Base-by-base conservation (phyloP, 1,139 yeast species). In the Yamadazyma diospyri region DNA sequence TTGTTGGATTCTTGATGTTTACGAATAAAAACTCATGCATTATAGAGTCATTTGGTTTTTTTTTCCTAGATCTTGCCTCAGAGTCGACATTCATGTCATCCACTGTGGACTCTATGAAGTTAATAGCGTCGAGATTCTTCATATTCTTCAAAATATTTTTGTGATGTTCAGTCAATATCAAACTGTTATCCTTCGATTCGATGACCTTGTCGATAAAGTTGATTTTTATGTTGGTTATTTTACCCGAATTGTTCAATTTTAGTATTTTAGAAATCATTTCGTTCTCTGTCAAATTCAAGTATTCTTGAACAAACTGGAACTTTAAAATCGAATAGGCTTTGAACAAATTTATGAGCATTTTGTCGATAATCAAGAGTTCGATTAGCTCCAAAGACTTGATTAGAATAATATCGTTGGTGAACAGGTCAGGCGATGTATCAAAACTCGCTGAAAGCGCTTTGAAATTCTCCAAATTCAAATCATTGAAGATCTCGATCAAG, bases 181-280 rank as follows among this genome's bases (percentile, higher is more conserved):
- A 11, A 34, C 37, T 13, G 15, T 38, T 27, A 14, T 38, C 29
- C 3, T 50, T 38, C 26, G 18, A 9, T 26, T 51, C 49, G 23
- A 61, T 46, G 18, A 39, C 33, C n/a, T 57, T 54, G 21, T 64
- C 58, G 1, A 63, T 54, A 31, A 66, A 61, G 47, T 81, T 79
- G 9, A 81, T 50, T 30, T 64, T 64, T 8, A 71, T 60, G 25
- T 60, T 51, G 4, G 57, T 49, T 6, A 78, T 45, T 36, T 61
- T 58, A 3, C 78, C 80, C 20, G 61, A 61, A 25, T 66, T 60
- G 16, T 72, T 69, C 30, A 79, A 51, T 35, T 58, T 64, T 4
- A 52, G 34, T 18, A 69, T 46, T 6, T 71, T 51, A 9, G 55
- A 53, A 32, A 68, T 70, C 15, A 76, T 55, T 23, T 62, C 61